Percentiles rank a stretch among this genome's conserved stretches.
Evolutionary conservation across 2,329 filamentous ascomycete genomes (phyloP).

Genomic region (Aspergillus pseudotamarii): DNA sequence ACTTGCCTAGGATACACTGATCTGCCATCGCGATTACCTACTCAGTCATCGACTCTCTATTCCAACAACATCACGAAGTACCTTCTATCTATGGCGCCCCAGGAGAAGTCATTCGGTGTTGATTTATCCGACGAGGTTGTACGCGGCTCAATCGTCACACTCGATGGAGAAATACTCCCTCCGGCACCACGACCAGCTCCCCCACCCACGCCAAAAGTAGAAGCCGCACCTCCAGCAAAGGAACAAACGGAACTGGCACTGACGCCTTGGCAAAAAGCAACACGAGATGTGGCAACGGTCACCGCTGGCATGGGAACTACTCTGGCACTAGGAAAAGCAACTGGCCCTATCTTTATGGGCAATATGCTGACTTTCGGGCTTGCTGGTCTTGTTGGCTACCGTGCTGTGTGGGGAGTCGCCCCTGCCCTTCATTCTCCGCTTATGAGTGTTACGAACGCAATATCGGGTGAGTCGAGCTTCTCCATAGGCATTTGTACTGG

Average conservation of each 20-base stretch:
- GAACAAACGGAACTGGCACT: slow-evolving; percentile 66
- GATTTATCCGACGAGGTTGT: slow-evolving; percentile 85
- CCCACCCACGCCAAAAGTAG: slow-evolving; percentile 55
- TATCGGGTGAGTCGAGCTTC: slow-evolving; percentile 62
- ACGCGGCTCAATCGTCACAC: slow-evolving; percentile 79
- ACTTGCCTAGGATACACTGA: slow-evolving; percentile 71
- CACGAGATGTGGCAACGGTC: slow-evolving; percentile 72
- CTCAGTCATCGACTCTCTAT: slow-evolving; percentile 86
- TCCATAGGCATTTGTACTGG: background rate
- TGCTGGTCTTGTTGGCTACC: slow-evolving; percentile 82
- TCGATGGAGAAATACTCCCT: slow-evolving; percentile 74
- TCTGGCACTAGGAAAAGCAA: slow-evolving; percentile 77
- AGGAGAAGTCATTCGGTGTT: slow-evolving; percentile 77
- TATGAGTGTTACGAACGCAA: slow-evolving; percentile 93
- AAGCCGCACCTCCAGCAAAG: slow-evolving; percentile 49
- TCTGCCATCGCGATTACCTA: slow-evolving; percentile 80
- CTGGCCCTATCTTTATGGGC: slow-evolving; percentile 81
- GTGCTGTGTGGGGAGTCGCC: slow-evolving; percentile 82
- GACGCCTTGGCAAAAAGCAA: slow-evolving; percentile 80
- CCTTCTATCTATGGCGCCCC: slow-evolving; percentile 76
- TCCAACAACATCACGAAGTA: slow-evolving; percentile 94
- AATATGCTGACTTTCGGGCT: slow-evolving; percentile 85
- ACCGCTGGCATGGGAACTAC: slow-evolving; percentile 77
- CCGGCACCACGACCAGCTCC: slow-evolving; percentile 70
- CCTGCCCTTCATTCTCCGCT: slow-evolving; percentile 84